Conservation (phyloP, 2,329 filamentous ascomycete species). For the Daldinia sp. region DNA sequence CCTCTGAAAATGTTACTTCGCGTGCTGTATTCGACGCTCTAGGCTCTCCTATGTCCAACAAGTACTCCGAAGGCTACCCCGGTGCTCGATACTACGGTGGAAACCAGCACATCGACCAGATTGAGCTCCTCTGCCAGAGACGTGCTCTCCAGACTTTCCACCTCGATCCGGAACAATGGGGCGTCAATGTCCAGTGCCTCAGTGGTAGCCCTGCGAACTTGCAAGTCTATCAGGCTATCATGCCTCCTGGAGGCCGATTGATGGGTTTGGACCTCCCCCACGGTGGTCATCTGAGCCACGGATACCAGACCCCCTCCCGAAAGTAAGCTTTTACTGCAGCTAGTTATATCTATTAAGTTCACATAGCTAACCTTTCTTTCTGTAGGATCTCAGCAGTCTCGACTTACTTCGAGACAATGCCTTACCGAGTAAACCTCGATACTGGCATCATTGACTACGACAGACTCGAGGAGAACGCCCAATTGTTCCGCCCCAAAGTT, state of each 20-base stretch:
- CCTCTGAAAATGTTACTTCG: constrained; percentile 99
- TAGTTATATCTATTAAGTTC: constrained; percentile 51
- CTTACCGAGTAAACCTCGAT: constrained; percentile 88
- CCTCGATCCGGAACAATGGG: constrained; percentile 89
- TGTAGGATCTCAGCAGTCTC: constrained; percentile 88
- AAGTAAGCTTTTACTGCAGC: constrained; percentile 66
- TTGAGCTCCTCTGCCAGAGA: constrained; percentile 94
- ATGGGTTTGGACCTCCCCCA: constrained; percentile 98
- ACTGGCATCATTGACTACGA: constrained; percentile 99
- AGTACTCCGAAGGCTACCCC: constrained; percentile 99
- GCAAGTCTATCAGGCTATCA: constrained; percentile 97
- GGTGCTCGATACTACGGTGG: constrained; percentile 99
- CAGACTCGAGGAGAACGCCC: constrained; percentile 86
- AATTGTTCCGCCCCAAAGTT: constrained; percentile 94
- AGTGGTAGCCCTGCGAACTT: constrained; percentile 95
- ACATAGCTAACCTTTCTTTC: constrained; percentile 53
- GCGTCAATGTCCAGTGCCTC: constrained; percentile 97
- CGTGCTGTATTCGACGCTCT: constrained; percentile 98
- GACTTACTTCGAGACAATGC: constrained; percentile 99
- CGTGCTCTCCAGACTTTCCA: constrained; percentile 93
- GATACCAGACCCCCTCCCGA: constrained; percentile 94
- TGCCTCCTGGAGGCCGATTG: constrained; percentile 93
- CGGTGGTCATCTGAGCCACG: constrained; percentile 94
- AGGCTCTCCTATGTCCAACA: constrained; percentile 96
- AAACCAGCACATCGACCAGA: constrained; percentile 98